A percentile compares a stretch with the other conserved stretches of the same genome.
These are phyloP conservation scores for Cucumis hystrix DNA, from an alignment of 306 rosid genomes.

Conservation along the genomic window DNA sequence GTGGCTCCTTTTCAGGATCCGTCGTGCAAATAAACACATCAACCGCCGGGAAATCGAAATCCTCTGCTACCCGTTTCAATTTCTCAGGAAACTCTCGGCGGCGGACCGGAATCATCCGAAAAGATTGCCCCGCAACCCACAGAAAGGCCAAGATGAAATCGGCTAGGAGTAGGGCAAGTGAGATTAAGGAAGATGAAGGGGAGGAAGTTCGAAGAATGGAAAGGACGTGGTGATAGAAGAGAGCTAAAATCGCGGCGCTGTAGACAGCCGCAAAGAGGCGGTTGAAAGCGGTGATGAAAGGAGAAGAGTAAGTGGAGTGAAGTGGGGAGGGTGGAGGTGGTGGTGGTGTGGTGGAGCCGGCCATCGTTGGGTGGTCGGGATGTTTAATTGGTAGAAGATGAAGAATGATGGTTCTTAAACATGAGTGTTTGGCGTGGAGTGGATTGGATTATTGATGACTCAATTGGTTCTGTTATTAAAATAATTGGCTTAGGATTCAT, in stretches of 20 bases:
- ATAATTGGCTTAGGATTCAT: too few relatives aligned
- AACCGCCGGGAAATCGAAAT: slow-evolving; percentile 12
- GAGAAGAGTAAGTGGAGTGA: slow-evolving; percentile 7
- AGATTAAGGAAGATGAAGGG: slow-evolving; percentile 9
- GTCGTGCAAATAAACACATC: slow-evolving; percentile 41
- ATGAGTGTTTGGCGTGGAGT: too few relatives aligned
- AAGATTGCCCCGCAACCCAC: slow-evolving; percentile 14
- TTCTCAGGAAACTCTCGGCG: slow-evolving; percentile 18
- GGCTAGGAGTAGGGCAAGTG: slow-evolving; percentile 20
- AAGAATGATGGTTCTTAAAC: too few relatives aligned
- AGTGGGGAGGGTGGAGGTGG: slow-evolving; percentile 1
- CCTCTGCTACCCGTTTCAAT: neutral
- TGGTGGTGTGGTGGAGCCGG: neutral
- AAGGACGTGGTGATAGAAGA: slow-evolving; percentile 16
- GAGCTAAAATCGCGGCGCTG: slow-evolving; percentile 13
- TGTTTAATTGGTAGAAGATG: too few relatives aligned
- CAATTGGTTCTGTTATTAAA: too few relatives aligned
- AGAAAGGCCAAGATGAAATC: slow-evolving; percentile 20
- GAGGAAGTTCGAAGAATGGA: slow-evolving; percentile 9
- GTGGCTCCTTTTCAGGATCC: slow-evolving; percentile 37
- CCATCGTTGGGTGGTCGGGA: neutral
- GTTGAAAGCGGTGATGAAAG: neutral
- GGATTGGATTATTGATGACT: too few relatives aligned
- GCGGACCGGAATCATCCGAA: slow-evolving; percentile 17
- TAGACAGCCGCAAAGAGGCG: slow-evolving; percentile 19